Evolutionary conservation across 1,284 basidiomycete genomes (phyloP).

Genomic region (Ceratobasidium theobromae): DNA sequence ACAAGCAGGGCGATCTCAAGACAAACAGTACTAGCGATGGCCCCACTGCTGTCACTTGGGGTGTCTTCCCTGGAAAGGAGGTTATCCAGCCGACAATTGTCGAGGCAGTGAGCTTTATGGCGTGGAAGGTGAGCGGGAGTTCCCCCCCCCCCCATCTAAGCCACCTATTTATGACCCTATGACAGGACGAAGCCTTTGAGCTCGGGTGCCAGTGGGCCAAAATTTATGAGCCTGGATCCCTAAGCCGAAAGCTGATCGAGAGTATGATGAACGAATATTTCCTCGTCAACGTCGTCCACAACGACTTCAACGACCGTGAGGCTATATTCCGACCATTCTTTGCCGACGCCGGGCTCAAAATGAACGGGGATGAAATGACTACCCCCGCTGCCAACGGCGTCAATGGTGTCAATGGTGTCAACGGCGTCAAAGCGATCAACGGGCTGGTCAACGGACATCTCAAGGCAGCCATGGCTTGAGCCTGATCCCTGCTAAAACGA

Average conservation of each 20-base stretch:
- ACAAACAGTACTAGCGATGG: slow-evolving; percentile 92
- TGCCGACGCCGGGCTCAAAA: slow-evolving; percentile 39
- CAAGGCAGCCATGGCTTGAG: slow-evolving; percentile 6
- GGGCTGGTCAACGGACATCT: slow-evolving; percentile 7
- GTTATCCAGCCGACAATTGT: slow-evolving; percentile 98
- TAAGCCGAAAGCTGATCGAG: slow-evolving; percentile 74
- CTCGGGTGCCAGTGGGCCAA: slow-evolving; percentile 93
- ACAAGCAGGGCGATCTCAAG: slow-evolving; percentile 85
- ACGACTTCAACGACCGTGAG: slow-evolving; percentile 85
- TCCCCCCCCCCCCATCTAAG: neutral
- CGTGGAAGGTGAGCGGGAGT: slow-evolving; percentile 76
- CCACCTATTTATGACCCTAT: neutral
- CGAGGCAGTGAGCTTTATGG: slow-evolving; percentile 94
- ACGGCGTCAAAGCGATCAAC: neutral
- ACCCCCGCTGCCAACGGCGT: neutral
- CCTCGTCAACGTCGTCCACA: slow-evolving; percentile 97
- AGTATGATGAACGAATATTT: slow-evolving; percentile 79
- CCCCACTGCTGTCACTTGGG: slow-evolving; percentile 99
- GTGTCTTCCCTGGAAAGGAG: slow-evolving; percentile 97
- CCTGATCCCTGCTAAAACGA: neutral
- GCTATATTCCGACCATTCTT: slow-evolving; percentile 88
- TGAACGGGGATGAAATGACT: neutral
- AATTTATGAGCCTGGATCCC: slow-evolving; percentile 79
- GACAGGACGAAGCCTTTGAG: slow-evolving; percentile 93
- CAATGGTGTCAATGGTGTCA: no score